phyloP scores from a whole-genome alignment of 2,329 filamentous ascomycete species.

The Aspergillus ochraceus region DNA sequence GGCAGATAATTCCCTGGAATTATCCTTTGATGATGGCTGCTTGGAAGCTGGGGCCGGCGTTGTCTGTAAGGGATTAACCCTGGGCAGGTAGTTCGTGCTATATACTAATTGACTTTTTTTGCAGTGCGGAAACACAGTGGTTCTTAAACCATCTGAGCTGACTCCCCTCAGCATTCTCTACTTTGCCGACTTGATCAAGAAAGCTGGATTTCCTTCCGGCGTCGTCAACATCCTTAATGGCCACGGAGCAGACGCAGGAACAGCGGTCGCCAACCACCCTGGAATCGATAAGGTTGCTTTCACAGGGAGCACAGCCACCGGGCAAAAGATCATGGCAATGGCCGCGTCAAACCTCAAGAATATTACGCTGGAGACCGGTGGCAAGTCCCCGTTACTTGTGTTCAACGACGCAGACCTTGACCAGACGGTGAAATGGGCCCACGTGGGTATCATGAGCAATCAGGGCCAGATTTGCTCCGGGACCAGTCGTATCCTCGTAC shows the following conservation, averaged over 20 bases:
- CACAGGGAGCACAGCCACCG: slow-evolving; percentile 72
- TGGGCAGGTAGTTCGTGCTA: no score
- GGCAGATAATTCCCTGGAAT: slow-evolving; percentile 87
- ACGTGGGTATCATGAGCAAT: slow-evolving; percentile 58
- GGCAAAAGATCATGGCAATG: slow-evolving; percentile 73
- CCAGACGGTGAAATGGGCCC: slow-evolving; percentile 50
- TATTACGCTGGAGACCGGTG: slow-evolving; percentile 61
- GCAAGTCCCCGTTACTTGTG: slow-evolving; percentile 58
- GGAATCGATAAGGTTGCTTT: slow-evolving; percentile 77
- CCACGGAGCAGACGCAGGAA: slow-evolving; percentile 65
- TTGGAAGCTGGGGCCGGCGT: slow-evolving; percentile 58
- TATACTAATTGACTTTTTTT: no score
- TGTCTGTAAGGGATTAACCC: no score
- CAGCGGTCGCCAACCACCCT: slow-evolving; percentile 66
- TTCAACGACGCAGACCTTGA: slow-evolving; percentile 61
- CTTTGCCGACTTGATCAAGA: slow-evolving; percentile 65
- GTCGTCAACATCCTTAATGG: slow-evolving; percentile 77
- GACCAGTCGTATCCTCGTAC: slow-evolving; percentile 58
- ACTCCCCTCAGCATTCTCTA: slow-evolving; percentile 59
- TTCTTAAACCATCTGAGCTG: slow-evolving; percentile 60
- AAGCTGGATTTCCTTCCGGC: slow-evolving; percentile 75
- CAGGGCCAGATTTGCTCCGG: slow-evolving; percentile 62
- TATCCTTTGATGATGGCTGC: slow-evolving; percentile 76
- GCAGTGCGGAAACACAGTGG: slow-evolving; percentile 58
- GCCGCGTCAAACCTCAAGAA: slow-evolving; percentile 64